Conservation (phyloP, 768 basidiomycete species). For the Suillus bovinus region DNA sequence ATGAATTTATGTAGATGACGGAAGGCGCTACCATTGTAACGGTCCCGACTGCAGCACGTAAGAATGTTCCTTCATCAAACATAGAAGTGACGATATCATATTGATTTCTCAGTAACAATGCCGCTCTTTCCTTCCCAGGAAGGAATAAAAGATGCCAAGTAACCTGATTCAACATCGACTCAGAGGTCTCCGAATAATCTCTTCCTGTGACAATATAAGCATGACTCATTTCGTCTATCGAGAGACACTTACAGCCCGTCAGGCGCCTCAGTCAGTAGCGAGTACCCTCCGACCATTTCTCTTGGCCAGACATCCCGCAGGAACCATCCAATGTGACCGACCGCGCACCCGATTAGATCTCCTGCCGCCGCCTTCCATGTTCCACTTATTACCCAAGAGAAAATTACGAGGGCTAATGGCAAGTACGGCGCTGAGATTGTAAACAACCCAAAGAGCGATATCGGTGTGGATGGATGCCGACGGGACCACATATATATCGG, state of each 20-base stretch:
- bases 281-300: constrained; percentile 79
- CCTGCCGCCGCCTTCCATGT: constrained; percentile 83
- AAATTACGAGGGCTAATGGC: constrained; percentile 85
- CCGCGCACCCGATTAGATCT: constrained; percentile 81
- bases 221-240: not conserved
- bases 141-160: not conserved
- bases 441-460: constrained; percentile 92
- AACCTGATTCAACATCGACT: not conserved
- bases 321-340: constrained; percentile 87
- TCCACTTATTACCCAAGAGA: constrained; percentile 82
- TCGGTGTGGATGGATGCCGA: constrained; percentile 91
- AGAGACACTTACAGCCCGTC: constrained; percentile 56
- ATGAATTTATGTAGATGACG: not conserved
- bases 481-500: constrained; percentile 98
- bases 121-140: not conserved
- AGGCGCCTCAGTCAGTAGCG: constrained; percentile 73
- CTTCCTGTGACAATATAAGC: constrained; percentile 44
- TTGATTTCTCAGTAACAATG: not conserved
- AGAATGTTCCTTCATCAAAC: not conserved
- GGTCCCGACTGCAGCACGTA: constrained; percentile 2
- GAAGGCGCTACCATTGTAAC: not conserved
- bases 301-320: constrained; percentile 84
- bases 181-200: constrained; percentile 63
- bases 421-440: constrained; percentile 96
- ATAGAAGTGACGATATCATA: not conserved